Conservation (phyloP, 2,329 filamentous ascomycete species). For the Didymella exigua region DNA sequence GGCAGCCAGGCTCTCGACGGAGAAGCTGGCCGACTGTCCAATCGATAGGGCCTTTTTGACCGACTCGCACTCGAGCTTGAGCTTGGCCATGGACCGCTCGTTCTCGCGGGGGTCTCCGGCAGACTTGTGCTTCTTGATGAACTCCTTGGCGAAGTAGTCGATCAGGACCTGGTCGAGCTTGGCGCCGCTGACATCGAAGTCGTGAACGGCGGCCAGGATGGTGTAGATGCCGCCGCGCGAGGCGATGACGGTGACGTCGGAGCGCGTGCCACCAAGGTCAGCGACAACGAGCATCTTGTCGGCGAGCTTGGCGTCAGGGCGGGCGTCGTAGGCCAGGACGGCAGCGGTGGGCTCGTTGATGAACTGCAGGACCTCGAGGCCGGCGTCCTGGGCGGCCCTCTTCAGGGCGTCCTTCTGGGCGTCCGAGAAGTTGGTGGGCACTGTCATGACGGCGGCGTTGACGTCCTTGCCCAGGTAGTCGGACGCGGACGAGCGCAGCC, state of each 20-base stretch:
- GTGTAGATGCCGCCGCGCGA: slow-evolving; percentile 96
- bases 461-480: slow-evolving; percentile 93
- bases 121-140: slow-evolving; percentile 92
- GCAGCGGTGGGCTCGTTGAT: slow-evolving; percentile 91
- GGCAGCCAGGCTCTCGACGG: slow-evolving; percentile 86
- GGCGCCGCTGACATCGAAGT: slow-evolving; percentile 89
- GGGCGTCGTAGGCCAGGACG: slow-evolving; percentile 87
- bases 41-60: slow-evolving; percentile 92
- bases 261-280: slow-evolving; percentile 89
- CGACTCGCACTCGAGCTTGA: slow-evolving; percentile 87
- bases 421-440: slow-evolving; percentile 91
- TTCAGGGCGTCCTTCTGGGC: slow-evolving; percentile 82
- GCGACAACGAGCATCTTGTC: slow-evolving; percentile 94
- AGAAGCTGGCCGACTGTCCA: slow-evolving; percentile 86
- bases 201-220: slow-evolving; percentile 88
- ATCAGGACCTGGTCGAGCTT: slow-evolving; percentile 89
- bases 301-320: slow-evolving; percentile 71
- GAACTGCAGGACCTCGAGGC: slow-evolving; percentile 87
- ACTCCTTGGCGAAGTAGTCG: slow-evolving; percentile 98
- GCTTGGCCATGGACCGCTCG: slow-evolving; percentile 82
- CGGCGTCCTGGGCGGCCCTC: slow-evolving; percentile 78
- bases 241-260: slow-evolving; percentile 87
- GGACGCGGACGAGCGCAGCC: slow-evolving; percentile 80
- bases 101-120: slow-evolving; percentile 77
- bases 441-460: slow-evolving; percentile 90